Conservation (phyloP, 495 filamentous ascomycete species). For the Tuber umbilicatum region DNA sequence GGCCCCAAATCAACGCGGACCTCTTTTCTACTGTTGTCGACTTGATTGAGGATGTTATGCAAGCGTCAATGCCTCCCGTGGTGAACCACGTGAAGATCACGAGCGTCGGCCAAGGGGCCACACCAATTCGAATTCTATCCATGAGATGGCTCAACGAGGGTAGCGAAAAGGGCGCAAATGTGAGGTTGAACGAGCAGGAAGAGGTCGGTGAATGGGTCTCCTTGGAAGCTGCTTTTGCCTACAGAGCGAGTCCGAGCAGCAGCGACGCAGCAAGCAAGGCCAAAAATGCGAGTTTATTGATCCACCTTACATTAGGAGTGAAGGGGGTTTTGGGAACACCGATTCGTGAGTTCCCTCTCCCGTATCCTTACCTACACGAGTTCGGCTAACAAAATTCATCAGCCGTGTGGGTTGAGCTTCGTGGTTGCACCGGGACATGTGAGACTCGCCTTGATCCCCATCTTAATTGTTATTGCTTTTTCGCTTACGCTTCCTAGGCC, state of each 20-base stretch:
- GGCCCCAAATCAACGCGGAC: conserved; percentile 39
- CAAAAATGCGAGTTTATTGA: conserved; percentile 61
- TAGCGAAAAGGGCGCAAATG: conserved; percentile 44
- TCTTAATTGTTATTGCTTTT: background rate
- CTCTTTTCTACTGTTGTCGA: conserved; percentile 34
- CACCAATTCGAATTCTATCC: conserved; percentile 30
- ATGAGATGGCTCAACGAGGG: conserved; percentile 34
- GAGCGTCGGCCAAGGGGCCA: conserved; percentile 35
- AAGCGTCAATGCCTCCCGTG: conserved; percentile 34
- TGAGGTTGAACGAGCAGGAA: conserved; percentile 32
- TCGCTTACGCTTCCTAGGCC: conserved; percentile 32
- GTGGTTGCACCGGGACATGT: conserved; percentile 58
- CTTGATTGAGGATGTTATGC: conserved; percentile 40
- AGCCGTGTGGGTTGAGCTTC: conserved; percentile 66
- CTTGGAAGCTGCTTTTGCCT: conserved; percentile 63
- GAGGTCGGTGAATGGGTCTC: conserved; percentile 38
- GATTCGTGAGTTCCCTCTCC: conserved; percentile 60
- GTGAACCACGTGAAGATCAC: conserved; percentile 35
- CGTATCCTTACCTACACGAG: conserved; percentile 49
- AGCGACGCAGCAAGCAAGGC: conserved; percentile 54
- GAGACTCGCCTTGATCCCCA: background rate
- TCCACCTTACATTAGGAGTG: conserved; percentile 34
- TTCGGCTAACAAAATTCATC: conserved; percentile 18
- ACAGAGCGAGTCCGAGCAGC: conserved; percentile 53
- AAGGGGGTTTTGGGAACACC: conserved; percentile 45